A percentile compares a stretch with the other conserved stretches of the same genome.
Conservation (phyloP, 768 basidiomycete genomes). For the Phaffia australis region DNA sequence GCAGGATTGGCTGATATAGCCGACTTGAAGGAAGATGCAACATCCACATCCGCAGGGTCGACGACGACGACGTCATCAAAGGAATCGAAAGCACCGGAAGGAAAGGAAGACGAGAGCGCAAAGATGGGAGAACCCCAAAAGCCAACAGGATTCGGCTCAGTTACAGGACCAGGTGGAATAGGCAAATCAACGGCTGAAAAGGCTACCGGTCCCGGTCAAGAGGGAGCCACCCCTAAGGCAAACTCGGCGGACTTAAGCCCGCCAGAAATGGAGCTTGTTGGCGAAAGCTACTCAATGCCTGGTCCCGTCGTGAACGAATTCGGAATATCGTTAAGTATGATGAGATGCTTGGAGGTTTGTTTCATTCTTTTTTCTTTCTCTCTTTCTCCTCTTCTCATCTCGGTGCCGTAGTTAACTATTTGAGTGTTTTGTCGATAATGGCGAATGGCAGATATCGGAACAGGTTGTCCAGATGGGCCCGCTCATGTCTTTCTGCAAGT, state of each 20-base stretch:
- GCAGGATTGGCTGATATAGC: too few species aligned
- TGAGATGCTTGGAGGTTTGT: conserved; percentile 22
- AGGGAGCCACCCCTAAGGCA: background rate
- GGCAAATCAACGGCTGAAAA: too few species aligned
- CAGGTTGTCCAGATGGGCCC: conserved; percentile 15
- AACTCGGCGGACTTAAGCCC: too few species aligned
- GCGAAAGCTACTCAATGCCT: conserved; percentile 11
- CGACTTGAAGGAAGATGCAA: too few species aligned
- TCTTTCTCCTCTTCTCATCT: too few species aligned
- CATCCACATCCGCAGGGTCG: too few species aligned
- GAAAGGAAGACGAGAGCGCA: conserved; percentile 14
- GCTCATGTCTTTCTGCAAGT: conserved; percentile 18
- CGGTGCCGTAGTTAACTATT: too few species aligned
- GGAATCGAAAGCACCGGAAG: background rate
- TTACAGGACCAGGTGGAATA: too few species aligned
- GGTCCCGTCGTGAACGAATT: conserved; percentile 15
- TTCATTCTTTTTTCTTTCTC: background rate
- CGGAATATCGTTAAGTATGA: conserved; percentile 18
- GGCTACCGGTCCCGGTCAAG: too few species aligned
- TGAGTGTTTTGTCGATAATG: too few species aligned
- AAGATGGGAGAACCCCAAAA: background rate
- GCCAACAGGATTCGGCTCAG: background rate
- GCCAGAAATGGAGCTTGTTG: background rate
- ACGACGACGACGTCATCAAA: too few species aligned
- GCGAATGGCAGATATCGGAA: conserved; percentile 11